These are phyloP conservation scores for Datisca glomerata DNA, from an alignment of 306 rosid species.

Conservation along the genomic window DNA sequence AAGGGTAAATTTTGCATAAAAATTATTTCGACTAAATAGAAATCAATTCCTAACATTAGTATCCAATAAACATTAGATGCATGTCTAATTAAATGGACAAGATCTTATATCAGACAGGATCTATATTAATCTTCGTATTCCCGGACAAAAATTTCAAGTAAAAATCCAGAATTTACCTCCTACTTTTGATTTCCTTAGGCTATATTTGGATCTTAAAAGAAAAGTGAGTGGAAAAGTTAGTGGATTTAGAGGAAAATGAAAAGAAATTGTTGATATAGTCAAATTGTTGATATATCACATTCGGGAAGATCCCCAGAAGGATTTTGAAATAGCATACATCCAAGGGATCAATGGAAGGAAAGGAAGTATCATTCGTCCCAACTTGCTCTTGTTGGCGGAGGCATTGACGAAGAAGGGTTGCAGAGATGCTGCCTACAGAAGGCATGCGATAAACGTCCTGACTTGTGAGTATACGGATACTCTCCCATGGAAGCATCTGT, in stretches of 20 bases:
- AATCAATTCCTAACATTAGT: no score
- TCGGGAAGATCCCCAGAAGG: neutral
- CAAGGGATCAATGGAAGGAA: neutral
- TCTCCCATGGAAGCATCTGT: neutral
- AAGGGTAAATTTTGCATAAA: no score
- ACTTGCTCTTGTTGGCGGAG: neutral
- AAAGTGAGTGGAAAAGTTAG: neutral
- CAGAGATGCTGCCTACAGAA: neutral
- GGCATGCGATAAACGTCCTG: neutral
- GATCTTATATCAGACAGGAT: no score
- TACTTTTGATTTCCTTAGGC: slow-evolving; percentile 2
- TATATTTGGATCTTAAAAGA: neutral
- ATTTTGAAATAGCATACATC: neutral
- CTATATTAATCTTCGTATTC: no score
- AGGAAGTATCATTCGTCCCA: slow-evolving; percentile 6
- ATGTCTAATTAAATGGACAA: no score
- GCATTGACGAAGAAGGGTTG: slow-evolving; percentile 5
- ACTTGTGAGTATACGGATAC: neutral
- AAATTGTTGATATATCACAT: no score
- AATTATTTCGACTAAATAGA: no score
- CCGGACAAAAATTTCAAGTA: no score
- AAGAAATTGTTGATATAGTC: no score
- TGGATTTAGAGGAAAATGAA: no score
- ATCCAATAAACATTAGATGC: no score
- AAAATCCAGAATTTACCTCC: neutral